Conservation (phyloP, 164 flowering plant species). For the Magnolia changhungtana region DNA sequence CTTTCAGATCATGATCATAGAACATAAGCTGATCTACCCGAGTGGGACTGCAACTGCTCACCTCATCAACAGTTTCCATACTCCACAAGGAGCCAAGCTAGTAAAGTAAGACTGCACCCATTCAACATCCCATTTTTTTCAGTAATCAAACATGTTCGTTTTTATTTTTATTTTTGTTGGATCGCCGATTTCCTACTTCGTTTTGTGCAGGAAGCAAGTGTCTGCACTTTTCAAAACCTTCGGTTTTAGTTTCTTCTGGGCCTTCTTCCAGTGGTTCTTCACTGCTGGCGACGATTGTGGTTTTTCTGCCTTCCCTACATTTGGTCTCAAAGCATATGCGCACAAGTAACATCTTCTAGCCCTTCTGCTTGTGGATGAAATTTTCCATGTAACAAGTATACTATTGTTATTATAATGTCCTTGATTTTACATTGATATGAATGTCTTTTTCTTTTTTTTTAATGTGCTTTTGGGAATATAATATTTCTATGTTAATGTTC, state of each 20-base stretch:
- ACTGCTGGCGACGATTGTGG: slow-evolving; percentile 29
- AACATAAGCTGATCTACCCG: slow-evolving; percentile 59
- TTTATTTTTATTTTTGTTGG: background rate
- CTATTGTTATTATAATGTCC: no score
- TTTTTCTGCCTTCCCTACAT: slow-evolving; percentile 22
- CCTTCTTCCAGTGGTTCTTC: slow-evolving; percentile 34
- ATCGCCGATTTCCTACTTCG: background rate
- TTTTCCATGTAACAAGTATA: background rate
- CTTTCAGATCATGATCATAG: slow-evolving; percentile 53
- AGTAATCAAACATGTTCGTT: background rate
- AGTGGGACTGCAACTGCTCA: slow-evolving; percentile 70
- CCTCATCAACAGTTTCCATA: slow-evolving; percentile 66
- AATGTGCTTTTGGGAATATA: background rate
- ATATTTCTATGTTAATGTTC: no score
- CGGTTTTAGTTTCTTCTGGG: slow-evolving; percentile 23
- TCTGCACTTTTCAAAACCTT: slow-evolving; percentile 16
- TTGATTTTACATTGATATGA: background rate
- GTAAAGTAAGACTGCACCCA: slow-evolving; percentile 35
- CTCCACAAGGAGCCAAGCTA: slow-evolving; percentile 52
- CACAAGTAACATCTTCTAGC: slow-evolving; percentile 1
- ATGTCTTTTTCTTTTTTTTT: no score
- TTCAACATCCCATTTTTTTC: background rate
- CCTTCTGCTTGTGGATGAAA: background rate
- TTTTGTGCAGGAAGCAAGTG: slow-evolving; percentile 23
- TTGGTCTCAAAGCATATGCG: slow-evolving; percentile 22